Conservation (phyloP, 2,329 filamentous ascomycete species). For the Endoconidiophora polonica region DNA sequence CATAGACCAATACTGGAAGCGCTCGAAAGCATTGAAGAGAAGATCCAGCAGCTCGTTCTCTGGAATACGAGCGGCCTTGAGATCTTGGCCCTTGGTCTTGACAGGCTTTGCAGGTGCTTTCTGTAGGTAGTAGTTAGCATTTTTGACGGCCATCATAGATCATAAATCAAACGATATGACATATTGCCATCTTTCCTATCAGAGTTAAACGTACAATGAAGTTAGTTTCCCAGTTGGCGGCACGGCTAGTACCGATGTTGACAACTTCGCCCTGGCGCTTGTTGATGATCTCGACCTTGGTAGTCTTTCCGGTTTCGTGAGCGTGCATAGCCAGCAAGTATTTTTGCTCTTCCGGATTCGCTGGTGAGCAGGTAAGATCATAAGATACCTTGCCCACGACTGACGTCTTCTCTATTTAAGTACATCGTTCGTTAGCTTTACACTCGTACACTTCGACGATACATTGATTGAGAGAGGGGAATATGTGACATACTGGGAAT, state of each 20-base stretch:
- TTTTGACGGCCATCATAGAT: background rate
- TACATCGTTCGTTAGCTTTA: background rate
- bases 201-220: slow-evolving; percentile 39
- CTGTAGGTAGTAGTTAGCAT: slow-evolving; percentile 22
- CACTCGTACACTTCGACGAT: too few relatives aligned
- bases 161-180: too few relatives aligned
- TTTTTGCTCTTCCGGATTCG: slow-evolving; percentile 54
- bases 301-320: slow-evolving; percentile 36
- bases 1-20: slow-evolving; percentile 89
- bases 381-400: slow-evolving; percentile 57
- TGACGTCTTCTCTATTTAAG: slow-evolving; percentile 52
- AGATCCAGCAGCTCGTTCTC: slow-evolving; percentile 75
- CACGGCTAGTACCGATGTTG: slow-evolving; percentile 14
- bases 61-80: slow-evolving; percentile 81
- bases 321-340: slow-evolving; percentile 42
- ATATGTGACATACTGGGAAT: slow-evolving; percentile 33
- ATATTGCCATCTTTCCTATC: background rate
- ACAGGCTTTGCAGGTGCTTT: slow-evolving; percentile 33
- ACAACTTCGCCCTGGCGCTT: slow-evolving; percentile 18
- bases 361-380: slow-evolving; percentile 59
- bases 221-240: slow-evolving; percentile 24
- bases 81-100: slow-evolving; percentile 49
- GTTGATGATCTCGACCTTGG: slow-evolving; percentile 23
- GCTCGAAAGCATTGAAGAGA: slow-evolving; percentile 67
- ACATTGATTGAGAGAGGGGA: background rate